Evolutionary conservation across 2,329 filamentous ascomycete species (phyloP).

Genomic region (Sclerotinia minor): DNA sequence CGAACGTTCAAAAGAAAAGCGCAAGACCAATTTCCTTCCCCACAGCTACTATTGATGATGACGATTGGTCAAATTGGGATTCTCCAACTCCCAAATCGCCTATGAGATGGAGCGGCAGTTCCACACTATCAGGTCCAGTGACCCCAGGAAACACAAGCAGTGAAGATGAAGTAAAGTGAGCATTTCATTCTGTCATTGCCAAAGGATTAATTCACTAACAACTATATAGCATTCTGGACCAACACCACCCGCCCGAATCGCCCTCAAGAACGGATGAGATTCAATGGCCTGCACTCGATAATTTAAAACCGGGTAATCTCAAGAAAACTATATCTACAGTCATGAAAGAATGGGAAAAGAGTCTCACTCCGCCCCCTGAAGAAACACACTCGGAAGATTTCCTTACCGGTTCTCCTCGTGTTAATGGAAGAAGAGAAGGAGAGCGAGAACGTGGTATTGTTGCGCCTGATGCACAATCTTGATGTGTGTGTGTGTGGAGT

Average conservation of each 20-base stretch:
- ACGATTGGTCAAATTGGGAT: constrained; percentile 67
- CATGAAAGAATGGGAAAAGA: constrained; percentile 90
- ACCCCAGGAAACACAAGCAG: constrained; percentile 35
- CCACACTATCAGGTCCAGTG: constrained; percentile 30
- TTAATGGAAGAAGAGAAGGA: neutral
- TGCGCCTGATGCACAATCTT: neutral
- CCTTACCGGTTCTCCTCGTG: neutral
- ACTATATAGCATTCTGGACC: constrained; percentile 19
- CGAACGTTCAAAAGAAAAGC: constrained; percentile 31
- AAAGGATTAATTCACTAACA: constrained; percentile 29
- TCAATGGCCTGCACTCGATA: constrained; percentile 48
- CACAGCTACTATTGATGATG: constrained; percentile 48
- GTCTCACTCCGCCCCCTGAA: constrained; percentile 55
- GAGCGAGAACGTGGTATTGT: neutral
- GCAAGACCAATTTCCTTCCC: constrained; percentile 34
- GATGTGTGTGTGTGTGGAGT: neutral
- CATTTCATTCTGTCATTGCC: constrained; percentile 6
- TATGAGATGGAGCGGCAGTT: constrained; percentile 59
- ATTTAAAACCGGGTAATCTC: constrained; percentile 64
- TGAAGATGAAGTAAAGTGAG: constrained; percentile 38
- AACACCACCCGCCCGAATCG: constrained; percentile 30
- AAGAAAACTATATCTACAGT: constrained; percentile 80
- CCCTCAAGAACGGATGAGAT: constrained; percentile 42
- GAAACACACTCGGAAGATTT: constrained; percentile 24
- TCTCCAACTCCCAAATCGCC: constrained; percentile 55